Evolutionary conservation across 495 filamentous ascomycete genomes (phyloP), one percentile per base, ranked within the genome.

Genomic region (Neurospora sublineolata): DNA sequence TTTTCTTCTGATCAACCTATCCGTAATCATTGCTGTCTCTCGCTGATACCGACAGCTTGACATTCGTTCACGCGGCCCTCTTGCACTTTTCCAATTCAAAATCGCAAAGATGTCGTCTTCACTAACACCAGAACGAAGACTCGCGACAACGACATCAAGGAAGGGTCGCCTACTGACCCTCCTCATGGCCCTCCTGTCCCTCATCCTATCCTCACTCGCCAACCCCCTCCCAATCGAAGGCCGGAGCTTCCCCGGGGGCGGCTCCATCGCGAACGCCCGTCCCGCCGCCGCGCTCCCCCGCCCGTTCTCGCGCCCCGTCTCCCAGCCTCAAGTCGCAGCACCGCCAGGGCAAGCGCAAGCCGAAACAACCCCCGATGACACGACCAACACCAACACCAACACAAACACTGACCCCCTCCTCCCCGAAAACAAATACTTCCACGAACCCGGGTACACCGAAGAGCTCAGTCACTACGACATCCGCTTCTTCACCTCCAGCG

Each of bases 391-490:
- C 18, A 18, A 18, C 14, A 58, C 46, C 23, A 23, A 20, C 23
- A 23, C 46, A 11, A 52, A 11, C 44, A 52, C 44, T 0, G 10
- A 27, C 52, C 27, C 27, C 14, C 52, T 64, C 27, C 52, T 36
- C 27, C 27, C 52, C 52, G 76, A 82, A 52, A 42, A 75, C 52
- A 85, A 85, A 71, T 85, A 85, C 79, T 86, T 85, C 78, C 73
- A 78, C 37, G 90, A 92, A 75, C 85, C 89, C 0, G 90, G 91
- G 68, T 79, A 75, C 40, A 82, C 82, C 69, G 78, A 86, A 41
- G 83, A 85, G 44, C 83, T 89, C 6, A 85, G 86, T 33, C 92
- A 93, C 82, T 94, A 94, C 78, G 92, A 94, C 79, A 76, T 75
- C 20, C 88, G 92, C 74, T 94, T 85, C 82, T 93, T 90, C 81